phyloP scores from a whole-genome alignment of 2,329 filamentous ascomycete species.

The Aureobasidium sp. region DNA sequence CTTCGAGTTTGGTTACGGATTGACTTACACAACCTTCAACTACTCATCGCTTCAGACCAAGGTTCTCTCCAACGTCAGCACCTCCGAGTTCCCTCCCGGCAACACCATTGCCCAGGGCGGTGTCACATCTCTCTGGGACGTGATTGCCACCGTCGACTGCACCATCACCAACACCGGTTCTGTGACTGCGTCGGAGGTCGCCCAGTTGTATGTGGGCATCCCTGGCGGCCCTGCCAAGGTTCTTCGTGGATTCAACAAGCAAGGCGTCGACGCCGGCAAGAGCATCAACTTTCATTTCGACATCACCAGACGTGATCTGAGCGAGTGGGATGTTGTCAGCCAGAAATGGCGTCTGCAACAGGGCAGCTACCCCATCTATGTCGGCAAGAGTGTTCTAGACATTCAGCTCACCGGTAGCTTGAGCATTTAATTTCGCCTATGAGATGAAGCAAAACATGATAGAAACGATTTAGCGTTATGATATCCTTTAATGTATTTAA shows the following conservation, averaged over 20 bases:
- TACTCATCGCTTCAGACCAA: slow-evolving; percentile 26
- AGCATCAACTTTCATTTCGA: slow-evolving; percentile 29
- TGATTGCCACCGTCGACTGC: slow-evolving; percentile 42
- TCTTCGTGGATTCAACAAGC: slow-evolving; percentile 30
- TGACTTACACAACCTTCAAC: slow-evolving; percentile 33
- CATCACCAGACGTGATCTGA: slow-evolving; percentile 40
- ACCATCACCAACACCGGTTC: slow-evolving; percentile 47
- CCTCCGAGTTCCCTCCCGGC: slow-evolving; percentile 7
- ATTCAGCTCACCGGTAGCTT: slow-evolving; percentile 23
- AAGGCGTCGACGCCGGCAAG: slow-evolving; percentile 24
- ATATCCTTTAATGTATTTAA: neutral
- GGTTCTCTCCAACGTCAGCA: slow-evolving; percentile 25
- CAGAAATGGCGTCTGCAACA: slow-evolving; percentile 47
- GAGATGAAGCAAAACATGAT: neutral
- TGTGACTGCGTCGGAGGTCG: slow-evolving; percentile 45
- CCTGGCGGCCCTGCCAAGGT: slow-evolving; percentile 22
- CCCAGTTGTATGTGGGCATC: slow-evolving; percentile 39
- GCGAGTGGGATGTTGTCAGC: slow-evolving; percentile 42
- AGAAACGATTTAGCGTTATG: neutral
- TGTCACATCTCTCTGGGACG: slow-evolving; percentile 39
- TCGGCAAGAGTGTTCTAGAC: slow-evolving; percentile 36
- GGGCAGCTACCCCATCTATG: slow-evolving; percentile 39
- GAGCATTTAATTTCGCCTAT: slow-evolving; percentile 7
- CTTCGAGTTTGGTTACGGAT: slow-evolving; percentile 31
- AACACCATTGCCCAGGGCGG: slow-evolving; percentile 22